Conservation (phyloP, 371 early-diverging fungal species). For the Mucor piriformis region DNA sequence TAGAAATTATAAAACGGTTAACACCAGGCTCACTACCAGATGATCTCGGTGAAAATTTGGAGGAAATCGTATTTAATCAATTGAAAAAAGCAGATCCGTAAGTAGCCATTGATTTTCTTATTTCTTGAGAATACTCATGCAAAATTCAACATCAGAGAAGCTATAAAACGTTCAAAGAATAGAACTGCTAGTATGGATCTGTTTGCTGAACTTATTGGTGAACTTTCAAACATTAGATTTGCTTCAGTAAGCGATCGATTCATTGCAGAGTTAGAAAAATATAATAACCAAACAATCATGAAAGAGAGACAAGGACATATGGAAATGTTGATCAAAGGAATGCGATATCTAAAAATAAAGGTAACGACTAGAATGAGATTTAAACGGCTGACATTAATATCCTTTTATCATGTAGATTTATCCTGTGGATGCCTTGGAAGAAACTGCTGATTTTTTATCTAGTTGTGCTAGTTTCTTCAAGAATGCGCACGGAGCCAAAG, state of each 20-base stretch:
- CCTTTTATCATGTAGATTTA: conserved; percentile 46
- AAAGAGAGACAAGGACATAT: conserved; percentile 79
- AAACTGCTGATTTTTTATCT: conserved; percentile 90
- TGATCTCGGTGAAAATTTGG: conserved; percentile 87
- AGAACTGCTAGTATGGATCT: conserved; percentile 86
- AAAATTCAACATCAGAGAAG: conserved; percentile 55
- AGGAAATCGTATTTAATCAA: conserved; percentile 92
- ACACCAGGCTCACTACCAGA: conserved; percentile 75
- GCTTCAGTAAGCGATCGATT: conserved; percentile 93
- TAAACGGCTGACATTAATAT: conserved; percentile 59
- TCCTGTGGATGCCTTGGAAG: conserved; percentile 91
- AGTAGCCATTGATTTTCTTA: conserved; percentile 23
- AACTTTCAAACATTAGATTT: conserved; percentile 86
- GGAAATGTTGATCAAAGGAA: conserved; percentile 85
- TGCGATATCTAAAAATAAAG: conserved; percentile 90
- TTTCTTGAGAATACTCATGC: neutral
- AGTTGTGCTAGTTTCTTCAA: conserved; percentile 88
- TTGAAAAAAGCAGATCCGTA: conserved; percentile 88
- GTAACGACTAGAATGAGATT: conserved; percentile 35
- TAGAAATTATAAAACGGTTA: conserved; percentile 80
- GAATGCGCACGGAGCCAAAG: conserved; percentile 75
- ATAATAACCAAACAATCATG: conserved; percentile 55
- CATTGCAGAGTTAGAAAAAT: conserved; percentile 83
- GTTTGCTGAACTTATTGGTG: conserved; percentile 88
- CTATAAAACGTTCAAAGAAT: conserved; percentile 76